Evolutionary conservation across 805 yeast genomes (phyloP), one percentile per base, ranked within the genome.

Genomic region (Zygosaccharomyces rouxii): DNA sequence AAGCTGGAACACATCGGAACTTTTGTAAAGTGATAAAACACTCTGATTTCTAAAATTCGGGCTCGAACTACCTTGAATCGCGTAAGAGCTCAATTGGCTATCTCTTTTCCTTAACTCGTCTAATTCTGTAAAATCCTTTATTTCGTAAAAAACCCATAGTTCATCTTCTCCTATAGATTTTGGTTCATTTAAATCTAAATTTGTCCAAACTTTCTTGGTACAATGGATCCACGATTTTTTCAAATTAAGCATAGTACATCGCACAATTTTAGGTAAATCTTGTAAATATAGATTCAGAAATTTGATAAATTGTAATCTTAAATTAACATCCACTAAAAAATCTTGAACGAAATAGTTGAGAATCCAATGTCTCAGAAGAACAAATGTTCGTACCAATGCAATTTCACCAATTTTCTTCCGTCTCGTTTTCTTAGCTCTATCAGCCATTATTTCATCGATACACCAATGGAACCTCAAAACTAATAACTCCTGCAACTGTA

Each of bases 291-390:
- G 69, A 62, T 78, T 74, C 35, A 81, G 54, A 13, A 73, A 71
- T 11, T 64, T 53, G 3, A 74, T 64, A 48, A 80, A 75, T 21
- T 65, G 56, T 19, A 57, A 54, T 47, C 89, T 70, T 29, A 84
- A 66, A 46, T 75, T 71, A 18, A 69, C 56, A 42, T 78, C 73
- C 13, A 77, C 67, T 22, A 84, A 70, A 63, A 90, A 94, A 66
- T 94, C 98, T 62, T 87, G 92, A 37, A 81, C 75, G 59, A 89
- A 94, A 64, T 87, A 90, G 66, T 90, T 92, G 50, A 87, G 68
- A 16, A 92, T 65, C 96, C 98, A 92, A 69, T 88, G 96, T 59
- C 97, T 78, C 38, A 94, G 57, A 25, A 86, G 82, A 23, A 88
- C 96, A 70, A 90, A 92, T 0, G 95, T 84, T 58, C 98, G 75